Percentiles rank a stretch among this genome's conserved stretches.
phyloP scores from a whole-genome alignment of 768 basidiomycete genomes.

The Amylocystis lapponica region DNA sequence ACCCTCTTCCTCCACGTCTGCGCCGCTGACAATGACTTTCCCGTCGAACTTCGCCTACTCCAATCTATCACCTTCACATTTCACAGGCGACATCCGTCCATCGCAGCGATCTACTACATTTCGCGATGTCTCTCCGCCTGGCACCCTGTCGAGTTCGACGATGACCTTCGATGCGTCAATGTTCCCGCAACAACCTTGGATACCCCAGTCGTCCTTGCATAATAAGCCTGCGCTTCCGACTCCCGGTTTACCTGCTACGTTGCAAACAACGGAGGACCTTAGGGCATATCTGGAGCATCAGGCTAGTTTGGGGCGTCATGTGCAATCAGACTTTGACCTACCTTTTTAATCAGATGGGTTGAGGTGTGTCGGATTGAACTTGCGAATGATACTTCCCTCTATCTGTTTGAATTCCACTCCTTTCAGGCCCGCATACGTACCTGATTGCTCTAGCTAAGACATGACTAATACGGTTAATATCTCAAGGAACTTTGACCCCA shows the following conservation, averaged over 20 bases:
- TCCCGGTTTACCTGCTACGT: constrained; percentile 8
- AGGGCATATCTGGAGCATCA: constrained; percentile 19
- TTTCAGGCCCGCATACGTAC: too few species aligned
- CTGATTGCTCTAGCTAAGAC: too few species aligned
- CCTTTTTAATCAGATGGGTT: too few species aligned
- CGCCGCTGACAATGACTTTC: constrained; percentile 16
- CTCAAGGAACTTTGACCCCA: too few species aligned
- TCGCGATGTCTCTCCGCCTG: constrained; percentile 2
- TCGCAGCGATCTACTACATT: neutral
- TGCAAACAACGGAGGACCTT: constrained; percentile 20
- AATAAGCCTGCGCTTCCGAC: too few species aligned
- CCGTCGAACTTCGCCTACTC: constrained; percentile 17
- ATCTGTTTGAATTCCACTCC: too few species aligned
- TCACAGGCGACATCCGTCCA: constrained; percentile 5
- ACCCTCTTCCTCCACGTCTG: neutral
- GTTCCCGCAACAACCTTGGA: constrained; percentile 11
- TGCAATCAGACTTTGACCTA: too few species aligned
- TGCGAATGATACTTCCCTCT: too few species aligned
- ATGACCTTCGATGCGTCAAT: constrained; percentile 12
- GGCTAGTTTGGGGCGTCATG: constrained; percentile 13
- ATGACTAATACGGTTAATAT: too few species aligned
- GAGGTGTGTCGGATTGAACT: too few species aligned
- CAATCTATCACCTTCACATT: constrained; percentile 19
- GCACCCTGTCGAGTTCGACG: constrained; percentile 1
- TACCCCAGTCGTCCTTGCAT: neutral